Evolutionary conservation across 2,329 filamentous ascomycete species (phyloP).

Genomic region (Colletotrichum ledebouriae): DNA sequence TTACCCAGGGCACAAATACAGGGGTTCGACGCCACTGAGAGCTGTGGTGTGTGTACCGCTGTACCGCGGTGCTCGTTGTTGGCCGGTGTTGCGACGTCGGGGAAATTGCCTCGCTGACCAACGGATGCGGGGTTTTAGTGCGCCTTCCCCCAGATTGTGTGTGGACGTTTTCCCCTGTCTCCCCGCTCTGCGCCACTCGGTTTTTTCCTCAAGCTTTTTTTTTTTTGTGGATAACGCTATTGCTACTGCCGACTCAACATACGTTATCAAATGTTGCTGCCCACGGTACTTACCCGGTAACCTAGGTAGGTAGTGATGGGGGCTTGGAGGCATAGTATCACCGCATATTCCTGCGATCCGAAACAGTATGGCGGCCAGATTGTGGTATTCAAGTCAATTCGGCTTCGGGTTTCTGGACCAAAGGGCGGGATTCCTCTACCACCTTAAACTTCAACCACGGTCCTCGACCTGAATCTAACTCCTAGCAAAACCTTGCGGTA

Average conservation of each 20-base stretch:
- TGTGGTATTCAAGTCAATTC: background rate
- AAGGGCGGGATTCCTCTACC: background rate
- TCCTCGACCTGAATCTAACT: background rate
- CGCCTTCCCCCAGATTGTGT: slow-evolving; percentile 41
- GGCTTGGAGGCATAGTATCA: background rate
- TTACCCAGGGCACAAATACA: background rate
- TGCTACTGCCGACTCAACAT: slow-evolving; percentile 1
- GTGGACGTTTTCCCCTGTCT: slow-evolving; percentile 24
- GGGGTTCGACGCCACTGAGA: background rate
- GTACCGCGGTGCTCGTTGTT: background rate
- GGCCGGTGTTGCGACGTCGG: slow-evolving; percentile 24
- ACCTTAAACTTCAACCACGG: background rate
- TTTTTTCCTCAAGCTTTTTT: slow-evolving; percentile 33
- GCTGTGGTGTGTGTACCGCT: slow-evolving; percentile 11
- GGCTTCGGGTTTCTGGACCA: too few relatives aligned
- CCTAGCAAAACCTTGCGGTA: background rate
- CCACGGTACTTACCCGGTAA: background rate
- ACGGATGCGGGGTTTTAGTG: slow-evolving; percentile 42
- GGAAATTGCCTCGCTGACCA: slow-evolving; percentile 16
- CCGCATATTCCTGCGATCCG: background rate
- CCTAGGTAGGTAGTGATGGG: background rate
- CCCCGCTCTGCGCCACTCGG: slow-evolving; percentile 28
- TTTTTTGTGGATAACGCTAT: slow-evolving; percentile 1
- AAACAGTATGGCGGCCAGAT: background rate
- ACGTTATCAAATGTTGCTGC: background rate